Percentiles rank a stretch among this genome's conserved stretches.
phyloP scores from a whole-genome alignment of 768 basidiomycete genomes.

The Tricholoma flavovirens region DNA sequence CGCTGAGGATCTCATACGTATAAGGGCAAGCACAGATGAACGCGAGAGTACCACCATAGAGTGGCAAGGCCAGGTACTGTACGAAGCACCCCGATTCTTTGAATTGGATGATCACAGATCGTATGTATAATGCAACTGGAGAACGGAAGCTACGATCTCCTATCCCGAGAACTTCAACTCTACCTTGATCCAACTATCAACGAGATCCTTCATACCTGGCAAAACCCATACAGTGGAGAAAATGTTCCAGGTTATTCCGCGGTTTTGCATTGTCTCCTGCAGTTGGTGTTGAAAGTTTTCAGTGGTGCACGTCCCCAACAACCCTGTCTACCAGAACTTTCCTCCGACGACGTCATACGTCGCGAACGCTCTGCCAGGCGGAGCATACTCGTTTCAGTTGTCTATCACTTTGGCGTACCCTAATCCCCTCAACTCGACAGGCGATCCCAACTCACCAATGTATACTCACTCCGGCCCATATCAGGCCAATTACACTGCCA shows the following conservation, averaged over 20 bases:
- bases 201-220: conserved; percentile 16
- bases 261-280: not conserved
- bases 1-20: conserved; percentile 11
- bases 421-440: conserved; percentile 15
- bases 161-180: conserved; percentile 13
- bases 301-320: conserved; percentile 17
- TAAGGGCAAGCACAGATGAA: conserved; percentile 15
- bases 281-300: not conserved
- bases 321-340: conserved; percentile 15
- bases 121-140: conserved; percentile 4
- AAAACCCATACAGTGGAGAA: conserved; percentile 12
- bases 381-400: conserved; percentile 12
- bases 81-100: not conserved
- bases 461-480: conserved; percentile 10
- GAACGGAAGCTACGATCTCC: conserved; percentile 13
- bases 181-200: conserved; percentile 15
- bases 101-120: not conserved
- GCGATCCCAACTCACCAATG: conserved; percentile 9
- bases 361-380: conserved; percentile 11
- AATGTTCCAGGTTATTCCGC: conserved; percentile 10
- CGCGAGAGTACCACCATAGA: conserved; percentile 11
- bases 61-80: conserved; percentile 18
- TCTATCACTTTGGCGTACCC: conserved; percentile 16
- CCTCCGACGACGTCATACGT: conserved; percentile 4
- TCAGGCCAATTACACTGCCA: conserved; percentile 14